These are phyloP conservation scores for Leucosporidium scottii DNA, from an alignment of 768 basidiomycete genomes.

Conservation along the genomic window DNA sequence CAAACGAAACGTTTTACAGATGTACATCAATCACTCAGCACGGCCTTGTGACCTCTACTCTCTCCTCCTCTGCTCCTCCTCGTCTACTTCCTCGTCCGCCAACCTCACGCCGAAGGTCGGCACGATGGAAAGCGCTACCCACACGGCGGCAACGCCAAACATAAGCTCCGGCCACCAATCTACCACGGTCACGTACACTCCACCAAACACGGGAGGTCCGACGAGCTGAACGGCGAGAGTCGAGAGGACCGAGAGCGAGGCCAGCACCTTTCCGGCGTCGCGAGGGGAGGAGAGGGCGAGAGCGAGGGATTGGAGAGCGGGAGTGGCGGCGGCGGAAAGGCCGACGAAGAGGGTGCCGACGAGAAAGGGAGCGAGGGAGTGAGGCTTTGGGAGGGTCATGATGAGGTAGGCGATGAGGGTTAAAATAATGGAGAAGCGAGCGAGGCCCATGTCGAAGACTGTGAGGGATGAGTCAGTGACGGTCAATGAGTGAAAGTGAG, in stretches of 20 bases:
- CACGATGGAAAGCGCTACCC: background rate
- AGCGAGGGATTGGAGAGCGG: conserved; percentile 35
- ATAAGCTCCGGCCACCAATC: background rate
- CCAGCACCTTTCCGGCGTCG: conserved; percentile 34
- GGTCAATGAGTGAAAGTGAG: background rate
- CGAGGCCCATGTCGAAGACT: conserved; percentile 37
- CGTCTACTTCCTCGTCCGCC: background rate
- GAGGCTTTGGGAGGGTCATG: conserved; percentile 13
- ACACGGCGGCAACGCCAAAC: background rate
- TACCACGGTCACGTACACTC: background rate
- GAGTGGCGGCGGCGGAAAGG: conserved; percentile 29
- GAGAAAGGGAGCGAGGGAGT: conserved; percentile 20
- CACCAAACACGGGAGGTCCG: conserved; percentile 33
- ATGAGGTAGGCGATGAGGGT: conserved; percentile 28
- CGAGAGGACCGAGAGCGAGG: conserved; percentile 27
- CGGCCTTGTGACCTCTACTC: too few species aligned
- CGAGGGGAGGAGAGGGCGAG: conserved; percentile 33
- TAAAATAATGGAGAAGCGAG: conserved; percentile 25
- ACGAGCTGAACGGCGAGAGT: conserved; percentile 25
- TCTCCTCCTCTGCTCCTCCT: too few species aligned
- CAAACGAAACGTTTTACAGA: too few species aligned
- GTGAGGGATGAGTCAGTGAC: background rate
- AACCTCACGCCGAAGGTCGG: background rate
- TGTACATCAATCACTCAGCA: too few species aligned
- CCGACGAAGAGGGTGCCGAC: conserved; percentile 22